Conservation (phyloP, 148 eudicot species). For the Tetragonia tetragonoides region DNA sequence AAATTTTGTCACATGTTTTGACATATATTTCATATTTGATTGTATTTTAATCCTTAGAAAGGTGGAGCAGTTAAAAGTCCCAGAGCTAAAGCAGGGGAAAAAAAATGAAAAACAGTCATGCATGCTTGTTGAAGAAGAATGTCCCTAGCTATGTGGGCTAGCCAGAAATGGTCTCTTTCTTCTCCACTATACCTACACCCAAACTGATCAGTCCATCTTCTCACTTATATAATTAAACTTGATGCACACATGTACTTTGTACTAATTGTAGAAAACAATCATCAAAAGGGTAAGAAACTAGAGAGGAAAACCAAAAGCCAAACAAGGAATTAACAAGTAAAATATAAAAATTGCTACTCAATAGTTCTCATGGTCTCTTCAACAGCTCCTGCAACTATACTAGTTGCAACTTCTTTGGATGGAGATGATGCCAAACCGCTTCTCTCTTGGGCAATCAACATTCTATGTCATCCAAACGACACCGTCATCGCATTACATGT, state of each 20-base stretch:
- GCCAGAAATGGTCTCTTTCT: slow-evolving; percentile 34
- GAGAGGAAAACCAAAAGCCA: neutral
- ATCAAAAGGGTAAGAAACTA: neutral
- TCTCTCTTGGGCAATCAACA: slow-evolving; percentile 56
- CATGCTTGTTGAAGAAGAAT: slow-evolving; percentile 72
- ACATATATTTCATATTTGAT: too few relatives aligned
- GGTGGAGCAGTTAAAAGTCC: too few relatives aligned
- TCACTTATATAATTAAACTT: slow-evolving; percentile 29
- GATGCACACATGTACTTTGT: slow-evolving; percentile 16
- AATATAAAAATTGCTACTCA: neutral
- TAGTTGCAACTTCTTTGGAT: slow-evolving; percentile 57
- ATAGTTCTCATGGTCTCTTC: slow-evolving; percentile 32
- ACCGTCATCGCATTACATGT: slow-evolving; percentile 68
- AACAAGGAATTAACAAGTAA: neutral
- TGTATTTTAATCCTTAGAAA: too few relatives aligned
- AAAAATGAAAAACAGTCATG: neutral
- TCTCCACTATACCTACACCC: slow-evolving; percentile 39
- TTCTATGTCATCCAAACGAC: slow-evolving; percentile 63
- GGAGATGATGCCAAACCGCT: slow-evolving; percentile 47
- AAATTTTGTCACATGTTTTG: too few relatives aligned
- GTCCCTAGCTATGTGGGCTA: slow-evolving; percentile 26
- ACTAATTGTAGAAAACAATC: slow-evolving; percentile 21
- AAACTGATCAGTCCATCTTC: slow-evolving; percentile 23
- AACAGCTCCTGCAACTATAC: slow-evolving; percentile 53
- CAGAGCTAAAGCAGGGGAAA: neutral